Base-by-base conservation (phyloP, 1,284 basidiomycete genomes). In the Cerrena zonata region DNA sequence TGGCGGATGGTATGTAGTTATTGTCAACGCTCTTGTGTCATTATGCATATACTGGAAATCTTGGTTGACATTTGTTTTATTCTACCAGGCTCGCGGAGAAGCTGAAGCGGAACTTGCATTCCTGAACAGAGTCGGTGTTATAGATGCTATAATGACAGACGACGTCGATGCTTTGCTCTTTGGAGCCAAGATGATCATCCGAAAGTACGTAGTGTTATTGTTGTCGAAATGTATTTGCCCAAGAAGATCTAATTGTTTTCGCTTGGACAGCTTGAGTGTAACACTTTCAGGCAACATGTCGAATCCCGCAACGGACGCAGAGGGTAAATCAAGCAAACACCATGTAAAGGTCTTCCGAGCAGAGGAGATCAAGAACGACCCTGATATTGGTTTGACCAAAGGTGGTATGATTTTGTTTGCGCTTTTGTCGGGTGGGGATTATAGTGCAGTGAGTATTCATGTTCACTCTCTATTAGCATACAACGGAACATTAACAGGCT, bases 21-120 rank as follows among this genome's bases (percentile, higher is more conserved):
- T 25, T 24, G 43, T 23, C 19, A 34, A 13, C 26, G 15, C 27
- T 18, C 15, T 41, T n/a, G 38, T 22, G 15, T 11, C 43, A 15
- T 22, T 40, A 11, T 26, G 13, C 26, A 40, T 19, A 38, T 39
- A 15, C 18, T n/a, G 22, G 36, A 34, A 7, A 15, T 34, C 7
- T 34, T 7, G 30, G 7, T 34, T 34, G 7, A 15, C 30, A 7
- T 34, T 7, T 34, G 34, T 34, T 15, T 34, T 34, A 22, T 43
- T 36, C 49, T n/a, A 22, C 21, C 50, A 78, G 70, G 82, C 83
- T 1, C 71, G 71, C 0, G 84, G 82, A 19, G 84, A 87, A 62
- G 84, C 84, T 0, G 84, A 87, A 60, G 84, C 84, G 0, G 82
- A 86, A 56, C 69, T 87, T 1, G 84, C 82, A 0, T 67, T 72